phyloP scores from a whole-genome alignment of 2,329 filamentous ascomycete species.

The Davidsoniella neocaledoniae region DNA sequence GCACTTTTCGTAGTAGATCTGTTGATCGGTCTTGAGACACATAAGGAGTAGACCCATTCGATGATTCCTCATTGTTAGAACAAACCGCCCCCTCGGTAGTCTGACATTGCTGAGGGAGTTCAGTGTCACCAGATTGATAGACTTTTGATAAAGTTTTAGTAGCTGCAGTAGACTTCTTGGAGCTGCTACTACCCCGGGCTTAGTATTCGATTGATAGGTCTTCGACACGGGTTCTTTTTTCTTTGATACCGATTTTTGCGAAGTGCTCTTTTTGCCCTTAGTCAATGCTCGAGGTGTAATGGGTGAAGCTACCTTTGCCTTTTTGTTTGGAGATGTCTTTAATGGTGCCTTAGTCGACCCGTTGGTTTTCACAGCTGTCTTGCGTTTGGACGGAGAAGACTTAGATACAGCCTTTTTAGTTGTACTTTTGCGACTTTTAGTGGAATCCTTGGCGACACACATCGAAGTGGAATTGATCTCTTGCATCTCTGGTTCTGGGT shows the following conservation, averaged over 20 bases:
- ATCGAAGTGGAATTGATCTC: no score
- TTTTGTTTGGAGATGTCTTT: not conserved
- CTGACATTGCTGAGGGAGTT: no score
- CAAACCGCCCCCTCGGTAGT: no score
- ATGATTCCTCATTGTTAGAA: no score
- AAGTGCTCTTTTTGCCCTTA: not conserved
- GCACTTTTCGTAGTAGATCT: not conserved
- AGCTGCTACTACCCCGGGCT: not conserved
- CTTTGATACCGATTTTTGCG: not conserved
- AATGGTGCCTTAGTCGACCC: not conserved
- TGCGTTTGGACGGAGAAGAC: not conserved
- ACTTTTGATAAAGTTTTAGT: no score
- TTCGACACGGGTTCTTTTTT: not conserved
- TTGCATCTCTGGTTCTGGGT: no score
- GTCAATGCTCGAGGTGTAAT: not conserved
- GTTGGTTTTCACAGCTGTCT: not conserved
- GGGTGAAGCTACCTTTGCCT: not conserved
- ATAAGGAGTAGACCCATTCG: no score
- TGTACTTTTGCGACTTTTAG: not conserved
- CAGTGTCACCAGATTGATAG: no score
- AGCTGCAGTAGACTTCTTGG: not conserved
- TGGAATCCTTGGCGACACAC: not conserved
- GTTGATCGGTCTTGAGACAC: not conserved
- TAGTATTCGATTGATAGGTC: not conserved
- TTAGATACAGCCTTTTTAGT: not conserved